Base-by-base conservation (phyloP, 129 eudicot genomes). In the Deinandra increscens region DNA sequence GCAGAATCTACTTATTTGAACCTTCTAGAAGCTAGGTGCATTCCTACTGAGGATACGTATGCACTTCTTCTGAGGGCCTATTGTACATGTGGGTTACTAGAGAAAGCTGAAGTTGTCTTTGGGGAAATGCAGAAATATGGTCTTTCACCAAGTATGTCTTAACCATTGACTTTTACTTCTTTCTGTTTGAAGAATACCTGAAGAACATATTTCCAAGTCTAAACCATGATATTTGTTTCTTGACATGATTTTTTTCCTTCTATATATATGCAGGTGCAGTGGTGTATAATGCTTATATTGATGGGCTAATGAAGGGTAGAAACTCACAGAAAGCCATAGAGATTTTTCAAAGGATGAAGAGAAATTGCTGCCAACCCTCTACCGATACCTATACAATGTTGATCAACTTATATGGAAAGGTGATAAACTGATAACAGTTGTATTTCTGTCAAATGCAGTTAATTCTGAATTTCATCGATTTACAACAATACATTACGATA, bases 11-110 rank as follows among this genome's bases (percentile, higher is more conserved):
- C 86, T 44, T 91, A 91, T 70, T 51, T 88, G 34, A 77, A 81
- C 72, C 97, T 91, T 70, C 87, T 84, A 58, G 88, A 91, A 81
- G 87, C 90, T 59, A 80, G 84, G 29, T 91, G 97, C 44, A 64
- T 91, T 69, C 94, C 97, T 41, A 91, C 97, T 0, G 88, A 91
- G 82, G 97, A 91, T 78, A 91, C 97, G 50, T 88, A 85, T 63
- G 94, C 97, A 1, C 93, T 91, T 70, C 93, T 91, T 71, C 10
- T 88, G 6, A 86, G 79, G 72, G 93, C 96, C 0, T 91, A 88
- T 71, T 91, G 96, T 80, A 78, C 64, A 69, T 78, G 81, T 68
- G 87, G 96, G 39, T 80, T 82, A 78, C 71, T 83, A 54, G 97
- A 81, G 49, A 85, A 84, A 66, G 97, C 94, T 45, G 93, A 91